These are phyloP conservation scores for Xerocomellus intermedius DNA, from an alignment of 768 basidiomycete genomes.

Conservation along the genomic window DNA sequence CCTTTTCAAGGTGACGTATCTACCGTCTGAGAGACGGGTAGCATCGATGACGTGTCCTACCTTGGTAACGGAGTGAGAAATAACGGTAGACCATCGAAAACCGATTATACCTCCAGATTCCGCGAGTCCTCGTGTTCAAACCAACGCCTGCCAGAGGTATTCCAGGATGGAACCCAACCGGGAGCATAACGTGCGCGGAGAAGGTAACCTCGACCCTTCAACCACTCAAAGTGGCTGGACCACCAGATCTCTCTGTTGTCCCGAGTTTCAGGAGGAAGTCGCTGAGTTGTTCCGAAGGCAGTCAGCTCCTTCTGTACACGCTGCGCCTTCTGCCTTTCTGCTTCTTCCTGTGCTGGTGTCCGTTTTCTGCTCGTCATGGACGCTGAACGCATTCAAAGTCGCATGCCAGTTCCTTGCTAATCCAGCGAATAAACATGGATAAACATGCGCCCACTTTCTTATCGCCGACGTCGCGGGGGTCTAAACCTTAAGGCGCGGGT, in stretches of 20 bases:
- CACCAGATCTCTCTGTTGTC: constrained; percentile 1
- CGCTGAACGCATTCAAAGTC: too few species aligned
- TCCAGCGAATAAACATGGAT: too few species aligned
- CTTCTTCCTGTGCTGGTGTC: neutral
- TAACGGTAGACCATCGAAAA: neutral
- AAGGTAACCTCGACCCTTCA: constrained; percentile 7
- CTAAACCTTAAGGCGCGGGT: too few species aligned
- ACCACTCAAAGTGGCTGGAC: neutral
- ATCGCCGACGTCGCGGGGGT: too few species aligned
- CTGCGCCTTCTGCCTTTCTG: neutral
- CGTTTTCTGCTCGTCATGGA: constrained; percentile 3
- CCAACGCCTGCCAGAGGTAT: neutral
- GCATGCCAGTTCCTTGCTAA: too few species aligned
- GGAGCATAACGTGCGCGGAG: constrained; percentile 11
- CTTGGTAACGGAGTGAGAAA: neutral
- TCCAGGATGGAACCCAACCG: constrained; percentile 12
- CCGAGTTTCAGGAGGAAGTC: neutral
- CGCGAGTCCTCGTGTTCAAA: neutral
- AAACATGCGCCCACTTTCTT: too few species aligned
- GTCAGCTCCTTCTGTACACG: constrained; percentile 4
- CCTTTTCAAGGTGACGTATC: constrained; percentile 31
- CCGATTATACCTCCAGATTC: constrained; percentile 9
- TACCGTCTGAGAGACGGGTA: constrained; percentile 24
- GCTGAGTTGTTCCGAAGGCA: neutral
- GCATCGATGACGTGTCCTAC: constrained; percentile 27